These are phyloP conservation scores for Chaetomium globosum DNA, from an alignment of 2,329 filamentous ascomycete genomes.

Conservation along the genomic window DNA sequence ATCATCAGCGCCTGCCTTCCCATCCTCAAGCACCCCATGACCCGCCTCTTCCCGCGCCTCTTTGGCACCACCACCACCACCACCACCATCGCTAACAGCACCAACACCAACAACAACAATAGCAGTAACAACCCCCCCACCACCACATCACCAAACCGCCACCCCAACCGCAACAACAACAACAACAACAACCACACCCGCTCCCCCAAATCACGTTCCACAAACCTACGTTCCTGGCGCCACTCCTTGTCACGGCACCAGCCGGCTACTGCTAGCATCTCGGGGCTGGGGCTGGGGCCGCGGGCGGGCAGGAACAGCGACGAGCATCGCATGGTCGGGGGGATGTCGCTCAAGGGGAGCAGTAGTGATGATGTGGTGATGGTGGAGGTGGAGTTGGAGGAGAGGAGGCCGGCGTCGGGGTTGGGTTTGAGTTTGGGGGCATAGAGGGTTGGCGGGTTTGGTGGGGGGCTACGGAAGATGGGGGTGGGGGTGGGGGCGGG, in stretches of 20 bases:
- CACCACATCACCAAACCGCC: too few species aligned
- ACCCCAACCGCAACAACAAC: neutral
- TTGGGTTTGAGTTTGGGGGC: neutral
- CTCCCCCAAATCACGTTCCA: too few species aligned
- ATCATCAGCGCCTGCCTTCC: slow-evolving; percentile 36
- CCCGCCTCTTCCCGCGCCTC: slow-evolving; percentile 4
- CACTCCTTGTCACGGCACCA: neutral
- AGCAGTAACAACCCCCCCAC: too few species aligned
- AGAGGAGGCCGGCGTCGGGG: neutral
- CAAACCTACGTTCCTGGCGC: neutral
- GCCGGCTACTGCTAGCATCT: too few species aligned
- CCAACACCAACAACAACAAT: neutral
- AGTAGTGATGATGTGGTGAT: neutral
- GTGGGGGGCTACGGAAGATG: neutral
- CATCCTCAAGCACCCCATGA: slow-evolving; percentile 17
- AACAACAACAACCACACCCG: neutral
- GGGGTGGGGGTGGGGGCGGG: too few species aligned
- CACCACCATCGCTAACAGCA: neutral
- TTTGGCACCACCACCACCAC: neutral
- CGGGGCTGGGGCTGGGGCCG: too few species aligned
- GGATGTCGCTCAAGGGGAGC: neutral
- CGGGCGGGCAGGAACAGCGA: neutral
- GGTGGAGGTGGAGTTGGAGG: neutral
- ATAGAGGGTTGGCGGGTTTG: too few species aligned
- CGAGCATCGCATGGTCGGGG: neutral